Base-by-base conservation (phyloP, 768 basidiomycete species). In the Calocybe cyanea region DNA sequence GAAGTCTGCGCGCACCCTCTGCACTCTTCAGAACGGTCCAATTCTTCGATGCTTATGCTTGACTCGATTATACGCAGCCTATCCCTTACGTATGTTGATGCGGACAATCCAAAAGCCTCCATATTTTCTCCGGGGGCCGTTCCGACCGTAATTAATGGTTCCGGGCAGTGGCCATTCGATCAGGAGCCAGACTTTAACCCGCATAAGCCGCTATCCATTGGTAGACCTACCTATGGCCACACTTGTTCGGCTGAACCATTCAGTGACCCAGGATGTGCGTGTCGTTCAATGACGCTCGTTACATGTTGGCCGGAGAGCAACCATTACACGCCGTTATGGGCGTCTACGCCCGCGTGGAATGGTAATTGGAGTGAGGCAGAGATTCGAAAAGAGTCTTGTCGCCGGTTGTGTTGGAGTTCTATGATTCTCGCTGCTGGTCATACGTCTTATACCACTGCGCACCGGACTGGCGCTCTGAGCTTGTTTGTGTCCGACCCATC, bases 371-470 rank as follows among this genome's bases (percentile, higher is more conserved):
- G 74, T n/a, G 77, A 80, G 37, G 72, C 64, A 8, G 86, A 89
- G 50, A 76, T 86, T 48, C 66, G 75, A 34, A 83, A 78, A 62
- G 87, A 91, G 58, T 80, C 81, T 36, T 82, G 80, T 55, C 77
- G 87, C 28, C 68, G 87, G 30, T 61, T 88, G 18, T 84, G 83
- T 50, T 90, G 87, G 87, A 85, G 81, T 57, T 65, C 80, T 6
- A 70, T 87, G 62, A 67, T 73, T 43, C 70, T 87, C 18, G 70
- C 77, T 11, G 81, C 86, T 8, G 83, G 80, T 1, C 77, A 85
- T 60, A 79, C 75, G 20, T 73, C 77, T 11, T 86, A 83, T 56
- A 68, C 72, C 4, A 74, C 73, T 15, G 75, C 83, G 14, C 61
- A 64, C 41, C 63, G 61, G 23, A 56, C 59, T 7, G 52, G 52